phyloP scores from a whole-genome alignment of 1,284 basidiomycete genomes.

The Mycena sp. region DNA sequence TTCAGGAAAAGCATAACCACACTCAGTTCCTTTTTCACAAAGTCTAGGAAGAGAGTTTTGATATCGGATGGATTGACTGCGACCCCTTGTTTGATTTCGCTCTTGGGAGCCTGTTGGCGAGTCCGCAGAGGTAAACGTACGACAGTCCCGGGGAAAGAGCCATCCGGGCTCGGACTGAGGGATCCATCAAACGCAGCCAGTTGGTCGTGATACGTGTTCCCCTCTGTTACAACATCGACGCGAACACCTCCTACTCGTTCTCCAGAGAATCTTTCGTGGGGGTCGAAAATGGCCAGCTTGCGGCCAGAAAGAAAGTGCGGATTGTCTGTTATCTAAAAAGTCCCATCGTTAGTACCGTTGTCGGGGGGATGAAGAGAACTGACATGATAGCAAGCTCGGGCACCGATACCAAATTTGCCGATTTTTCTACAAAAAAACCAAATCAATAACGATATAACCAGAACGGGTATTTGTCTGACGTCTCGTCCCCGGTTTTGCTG shows the following conservation, averaged over 20 bases:
- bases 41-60: constrained; percentile 35
- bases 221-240: constrained; percentile 25
- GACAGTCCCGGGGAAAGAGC: constrained; percentile 34
- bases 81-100: constrained; percentile 33
- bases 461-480: constrained; percentile 27
- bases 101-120: constrained; percentile 10
- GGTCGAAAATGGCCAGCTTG: constrained; percentile 42
- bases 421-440: constrained; percentile 36
- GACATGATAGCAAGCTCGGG: constrained; percentile 45
- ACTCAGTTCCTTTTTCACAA: constrained; percentile 38
- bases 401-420: constrained; percentile 46
- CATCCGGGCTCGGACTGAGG: constrained; percentile 1
- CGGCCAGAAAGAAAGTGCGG: constrained; percentile 43
- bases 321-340: constrained; percentile 42
- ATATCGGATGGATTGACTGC: constrained; percentile 30
- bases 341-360: background rate
- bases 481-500: constrained; percentile 40
- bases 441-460: background rate
- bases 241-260: constrained; percentile 30
- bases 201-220: constrained; percentile 33
- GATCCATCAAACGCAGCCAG: constrained; percentile 34
- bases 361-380: background rate
- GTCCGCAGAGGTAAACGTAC: constrained; percentile 43
- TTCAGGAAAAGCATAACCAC: constrained; percentile 41
- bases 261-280: constrained; percentile 36